These are phyloP conservation scores for Aspergillus aculeatus DNA, from an alignment of 2,329 filamentous ascomycete species.

Conservation along the genomic window DNA sequence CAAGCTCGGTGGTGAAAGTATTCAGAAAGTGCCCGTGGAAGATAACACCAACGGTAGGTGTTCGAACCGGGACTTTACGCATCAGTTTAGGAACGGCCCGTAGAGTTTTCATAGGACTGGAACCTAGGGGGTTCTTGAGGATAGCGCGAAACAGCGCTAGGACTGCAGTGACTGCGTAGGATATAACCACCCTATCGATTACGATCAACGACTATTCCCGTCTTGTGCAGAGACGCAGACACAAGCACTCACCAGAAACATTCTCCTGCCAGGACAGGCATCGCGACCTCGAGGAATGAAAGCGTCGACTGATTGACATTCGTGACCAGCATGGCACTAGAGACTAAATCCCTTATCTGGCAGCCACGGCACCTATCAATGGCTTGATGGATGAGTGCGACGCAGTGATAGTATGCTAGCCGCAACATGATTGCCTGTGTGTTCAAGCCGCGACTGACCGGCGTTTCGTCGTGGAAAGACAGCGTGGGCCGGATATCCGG, in stretches of 20 bases:
- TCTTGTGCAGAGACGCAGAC: neutral
- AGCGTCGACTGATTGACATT: too few relatives aligned
- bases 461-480: conserved; percentile 29
- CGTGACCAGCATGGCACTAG: too few relatives aligned
- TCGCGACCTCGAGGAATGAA: too few relatives aligned
- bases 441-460: conserved; percentile 22
- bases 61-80: conserved; percentile 3
- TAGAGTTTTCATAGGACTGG: conserved; percentile 23
- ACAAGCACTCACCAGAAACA: neutral
- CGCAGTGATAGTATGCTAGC: conserved; percentile 53
- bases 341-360: conserved; percentile 16
- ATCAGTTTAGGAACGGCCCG: neutral
- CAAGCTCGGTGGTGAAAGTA: conserved; percentile 12
- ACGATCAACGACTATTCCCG: neutral
- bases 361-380: conserved; percentile 43
- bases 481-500: conserved; percentile 43
- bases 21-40: conserved; percentile 10
- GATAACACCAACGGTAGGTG: conserved; percentile 7
- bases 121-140: conserved; percentile 42
- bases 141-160: conserved; percentile 53
- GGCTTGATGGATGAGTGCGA: conserved; percentile 52
- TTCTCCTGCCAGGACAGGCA: too few relatives aligned
- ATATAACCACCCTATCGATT: conserved; percentile 46
- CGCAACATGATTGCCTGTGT: conserved; percentile 47
- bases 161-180: conserved; percentile 52